A percentile compares a stretch with the other conserved stretches of the same genome.
phyloP scores from a whole-genome alignment of 2,329 filamentous ascomycete genomes.

The Phyllachora maydis region DNA sequence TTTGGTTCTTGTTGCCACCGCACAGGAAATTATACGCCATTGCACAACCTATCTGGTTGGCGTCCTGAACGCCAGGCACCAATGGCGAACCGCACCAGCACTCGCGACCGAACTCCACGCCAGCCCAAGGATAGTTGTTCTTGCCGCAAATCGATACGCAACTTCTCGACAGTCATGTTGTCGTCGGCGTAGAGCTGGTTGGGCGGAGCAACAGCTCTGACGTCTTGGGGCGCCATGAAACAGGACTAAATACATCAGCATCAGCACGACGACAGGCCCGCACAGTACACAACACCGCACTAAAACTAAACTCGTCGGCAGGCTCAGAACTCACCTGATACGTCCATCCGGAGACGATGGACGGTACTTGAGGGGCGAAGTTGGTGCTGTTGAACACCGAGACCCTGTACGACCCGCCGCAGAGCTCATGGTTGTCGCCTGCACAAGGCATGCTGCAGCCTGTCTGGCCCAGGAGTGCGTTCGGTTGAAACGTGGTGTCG shows the following conservation, averaged over 20 bases:
- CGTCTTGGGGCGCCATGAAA: conserved; percentile 1
- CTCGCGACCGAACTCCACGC: conserved; percentile 1
- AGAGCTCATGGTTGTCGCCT: background rate
- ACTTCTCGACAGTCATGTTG: conserved; percentile 1
- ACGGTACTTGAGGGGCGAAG: background rate
- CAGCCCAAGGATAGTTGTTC: background rate
- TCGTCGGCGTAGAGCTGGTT: background rate
- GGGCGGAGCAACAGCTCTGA: background rate
- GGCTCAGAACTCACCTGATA: conserved; percentile 1
- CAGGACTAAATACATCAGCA: no score
- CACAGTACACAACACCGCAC: no score
- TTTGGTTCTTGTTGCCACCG: conserved; percentile 1
- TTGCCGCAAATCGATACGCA: background rate
- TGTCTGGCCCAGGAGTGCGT: background rate
- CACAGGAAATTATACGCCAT: conserved; percentile 1
- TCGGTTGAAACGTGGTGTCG: background rate
- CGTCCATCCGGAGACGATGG: background rate
- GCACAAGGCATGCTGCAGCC: background rate
- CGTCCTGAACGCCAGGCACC: background rate
- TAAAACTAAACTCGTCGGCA: no score
- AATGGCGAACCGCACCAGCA: background rate
- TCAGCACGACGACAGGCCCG: no score
- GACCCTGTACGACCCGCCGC: background rate
- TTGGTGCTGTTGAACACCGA: conserved; percentile 1
- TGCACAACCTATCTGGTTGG: background rate